Evolutionary conservation across 163 green algal genomes (phyloP).

Genomic region (Scenedesmus sp.): DNA sequence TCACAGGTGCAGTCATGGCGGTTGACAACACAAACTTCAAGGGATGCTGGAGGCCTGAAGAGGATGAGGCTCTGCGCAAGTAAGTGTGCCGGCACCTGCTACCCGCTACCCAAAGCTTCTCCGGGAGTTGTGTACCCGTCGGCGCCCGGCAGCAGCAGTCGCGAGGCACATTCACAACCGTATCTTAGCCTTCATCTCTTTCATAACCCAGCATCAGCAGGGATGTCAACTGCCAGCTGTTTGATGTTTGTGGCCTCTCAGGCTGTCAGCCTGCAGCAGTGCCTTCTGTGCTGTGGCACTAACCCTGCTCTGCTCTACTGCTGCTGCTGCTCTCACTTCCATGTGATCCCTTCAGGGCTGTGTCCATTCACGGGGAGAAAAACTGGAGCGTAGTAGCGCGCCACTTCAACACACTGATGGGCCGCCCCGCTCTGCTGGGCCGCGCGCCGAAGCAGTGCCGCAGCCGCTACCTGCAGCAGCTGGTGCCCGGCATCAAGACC

Average conservation of each 20-base stretch:
- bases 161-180: not conserved
- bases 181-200: not conserved
- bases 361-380: constrained; percentile 38
- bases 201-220: not conserved
- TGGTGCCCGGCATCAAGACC: constrained; percentile 51
- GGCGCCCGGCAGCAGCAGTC: not conserved
- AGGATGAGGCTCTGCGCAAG: constrained; percentile 46
- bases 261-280: not conserved
- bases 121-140: constrained; percentile 4
- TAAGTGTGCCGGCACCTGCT: constrained; percentile 3
- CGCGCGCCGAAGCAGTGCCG: constrained; percentile 48
- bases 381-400: constrained; percentile 45
- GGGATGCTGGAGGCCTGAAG: constrained; percentile 41
- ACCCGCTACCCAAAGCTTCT: constrained; percentile 2
- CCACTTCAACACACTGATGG: constrained; percentile 47
- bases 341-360: not conserved
- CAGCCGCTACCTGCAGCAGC: constrained; percentile 52
- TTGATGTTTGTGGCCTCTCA: not conserved
- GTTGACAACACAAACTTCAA: constrained; percentile 50
- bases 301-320: not conserved
- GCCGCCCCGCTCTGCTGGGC: constrained; percentile 17
- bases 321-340: not conserved
- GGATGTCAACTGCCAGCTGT: not conserved
- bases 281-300: not conserved
- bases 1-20: constrained; percentile 20